Conservation (phyloP, 352 stramenopile species). For the Globisporangium alternatum region DNA sequence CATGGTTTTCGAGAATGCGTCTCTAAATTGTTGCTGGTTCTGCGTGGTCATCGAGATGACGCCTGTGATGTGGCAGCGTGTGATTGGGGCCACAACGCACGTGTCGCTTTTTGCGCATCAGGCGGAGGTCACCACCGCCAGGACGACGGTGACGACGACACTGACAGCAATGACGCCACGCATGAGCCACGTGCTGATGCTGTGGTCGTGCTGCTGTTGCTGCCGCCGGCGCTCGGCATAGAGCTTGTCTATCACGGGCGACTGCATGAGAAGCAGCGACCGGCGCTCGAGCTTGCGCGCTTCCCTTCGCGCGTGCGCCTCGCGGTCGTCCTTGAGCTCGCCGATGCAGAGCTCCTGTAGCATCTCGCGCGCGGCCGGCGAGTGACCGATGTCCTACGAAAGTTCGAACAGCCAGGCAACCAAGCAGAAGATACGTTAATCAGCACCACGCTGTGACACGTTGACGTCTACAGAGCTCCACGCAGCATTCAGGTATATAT, state of each 20-base stretch:
- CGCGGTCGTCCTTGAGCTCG: slow-evolving; percentile 40
- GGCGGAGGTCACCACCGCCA: neutral
- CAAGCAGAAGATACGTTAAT: neutral
- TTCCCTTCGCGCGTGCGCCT: slow-evolving; percentile 13
- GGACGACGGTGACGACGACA: too few relatives aligned
- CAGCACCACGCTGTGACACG: neutral
- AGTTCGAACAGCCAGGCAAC: neutral
- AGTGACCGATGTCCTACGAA: slow-evolving; percentile 91
- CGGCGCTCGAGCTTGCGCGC: slow-evolving; percentile 23
- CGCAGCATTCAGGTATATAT: neutral
- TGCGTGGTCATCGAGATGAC: neutral
- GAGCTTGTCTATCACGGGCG: slow-evolving; percentile 12
- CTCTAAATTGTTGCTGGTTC: neutral
- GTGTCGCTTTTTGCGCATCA: neutral
- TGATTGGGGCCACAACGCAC: neutral
- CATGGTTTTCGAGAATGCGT: slow-evolving; percentile 1
- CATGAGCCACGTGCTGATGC: neutral
- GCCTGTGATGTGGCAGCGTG: neutral
- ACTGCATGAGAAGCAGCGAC: slow-evolving; percentile 25
- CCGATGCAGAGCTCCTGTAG: slow-evolving; percentile 89
- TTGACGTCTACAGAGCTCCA: neutral
- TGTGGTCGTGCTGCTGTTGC: neutral
- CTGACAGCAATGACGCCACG: neutral
- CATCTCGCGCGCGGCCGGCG: slow-evolving; percentile 82
- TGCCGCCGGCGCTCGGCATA: neutral